Conservation (phyloP, 169 alveolate species). For the Eimeria acervulina region DNA sequence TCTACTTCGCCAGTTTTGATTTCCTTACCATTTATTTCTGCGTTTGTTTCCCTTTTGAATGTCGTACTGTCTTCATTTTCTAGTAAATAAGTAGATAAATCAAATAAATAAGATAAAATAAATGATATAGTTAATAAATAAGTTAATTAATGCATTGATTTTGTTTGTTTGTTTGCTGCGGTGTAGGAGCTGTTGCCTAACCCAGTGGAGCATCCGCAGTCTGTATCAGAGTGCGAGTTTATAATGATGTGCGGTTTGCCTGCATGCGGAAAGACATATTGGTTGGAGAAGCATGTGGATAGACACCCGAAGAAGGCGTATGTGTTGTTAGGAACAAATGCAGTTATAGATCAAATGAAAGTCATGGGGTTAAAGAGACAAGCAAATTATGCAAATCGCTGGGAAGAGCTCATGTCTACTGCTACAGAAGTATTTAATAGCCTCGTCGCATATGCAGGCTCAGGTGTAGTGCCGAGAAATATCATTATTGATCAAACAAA, state of each 20-base stretch:
- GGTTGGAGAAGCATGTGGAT: slow-evolving; percentile 69
- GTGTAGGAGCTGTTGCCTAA: slow-evolving; percentile 65
- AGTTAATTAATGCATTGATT: too few relatives aligned
- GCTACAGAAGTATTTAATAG: slow-evolving; percentile 75
- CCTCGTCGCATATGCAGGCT: slow-evolving; percentile 45
- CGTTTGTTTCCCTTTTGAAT: too few relatives aligned
- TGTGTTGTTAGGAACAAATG: slow-evolving; percentile 76
- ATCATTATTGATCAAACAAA: slow-evolving; percentile 78
- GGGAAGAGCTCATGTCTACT: slow-evolving; percentile 80
- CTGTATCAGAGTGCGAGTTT: slow-evolving; percentile 69
- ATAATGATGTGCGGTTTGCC: slow-evolving; percentile 79
- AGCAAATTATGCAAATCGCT: slow-evolving; percentile 62
- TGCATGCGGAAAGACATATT: slow-evolving; percentile 79
- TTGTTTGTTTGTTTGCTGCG: not conserved
- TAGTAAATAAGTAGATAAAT: too few relatives aligned
- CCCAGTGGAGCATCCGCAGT: slow-evolving; percentile 73
- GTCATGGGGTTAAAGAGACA: slow-evolving; percentile 74
- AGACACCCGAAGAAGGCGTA: slow-evolving; percentile 59
- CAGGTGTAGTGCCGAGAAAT: slow-evolving; percentile 59
- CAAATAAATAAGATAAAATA: too few relatives aligned
- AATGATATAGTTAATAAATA: too few relatives aligned
- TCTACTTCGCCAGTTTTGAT: not conserved
- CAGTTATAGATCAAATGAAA: slow-evolving; percentile 77
- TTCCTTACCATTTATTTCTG: too few relatives aligned
- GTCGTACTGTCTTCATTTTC: too few relatives aligned